Percentiles rank a stretch among this genome's conserved stretches.
These are phyloP conservation scores for Platismatia glauca DNA, from an alignment of 495 filamentous ascomycete species.

Conservation along the genomic window DNA sequence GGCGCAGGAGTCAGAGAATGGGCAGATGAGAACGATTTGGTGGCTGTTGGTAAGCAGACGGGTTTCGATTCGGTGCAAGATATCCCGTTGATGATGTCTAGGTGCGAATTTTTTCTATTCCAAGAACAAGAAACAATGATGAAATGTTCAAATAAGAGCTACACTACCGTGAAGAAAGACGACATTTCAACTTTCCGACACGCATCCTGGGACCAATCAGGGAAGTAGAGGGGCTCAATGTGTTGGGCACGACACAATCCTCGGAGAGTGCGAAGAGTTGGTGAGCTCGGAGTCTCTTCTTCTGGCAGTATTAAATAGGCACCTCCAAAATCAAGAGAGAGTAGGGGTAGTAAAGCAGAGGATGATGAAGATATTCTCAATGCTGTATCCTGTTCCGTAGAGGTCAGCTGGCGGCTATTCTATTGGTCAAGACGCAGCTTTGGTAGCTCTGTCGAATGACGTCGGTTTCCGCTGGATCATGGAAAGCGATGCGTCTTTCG, in stretches of 20 bases:
- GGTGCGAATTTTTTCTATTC: slow-evolving; percentile 60
- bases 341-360: no score
- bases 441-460: neutral
- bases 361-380: neutral
- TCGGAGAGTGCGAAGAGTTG: neutral
- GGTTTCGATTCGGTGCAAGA: neutral
- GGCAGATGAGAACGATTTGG: slow-evolving; percentile 52
- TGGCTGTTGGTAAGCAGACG: slow-evolving; percentile 47
- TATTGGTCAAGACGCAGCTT: neutral
- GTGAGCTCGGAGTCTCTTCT: neutral
- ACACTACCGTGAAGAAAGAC: neutral
- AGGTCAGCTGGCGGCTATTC: no score
- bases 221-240: neutral
- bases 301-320: no score
- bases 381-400: neutral
- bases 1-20: slow-evolving; percentile 52
- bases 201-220: neutral
- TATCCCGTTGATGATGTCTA: slow-evolving; percentile 17
- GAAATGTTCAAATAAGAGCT: neutral
- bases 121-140: slow-evolving; percentile 52
- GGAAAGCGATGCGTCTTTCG: neutral
- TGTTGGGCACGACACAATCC: neutral
- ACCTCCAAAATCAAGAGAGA: no score
- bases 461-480: slow-evolving; percentile 1
- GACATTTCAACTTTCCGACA: neutral